Evolutionary conservation across 257 asterid genomes (phyloP).

Genomic region (Cordia subcordata): DNA sequence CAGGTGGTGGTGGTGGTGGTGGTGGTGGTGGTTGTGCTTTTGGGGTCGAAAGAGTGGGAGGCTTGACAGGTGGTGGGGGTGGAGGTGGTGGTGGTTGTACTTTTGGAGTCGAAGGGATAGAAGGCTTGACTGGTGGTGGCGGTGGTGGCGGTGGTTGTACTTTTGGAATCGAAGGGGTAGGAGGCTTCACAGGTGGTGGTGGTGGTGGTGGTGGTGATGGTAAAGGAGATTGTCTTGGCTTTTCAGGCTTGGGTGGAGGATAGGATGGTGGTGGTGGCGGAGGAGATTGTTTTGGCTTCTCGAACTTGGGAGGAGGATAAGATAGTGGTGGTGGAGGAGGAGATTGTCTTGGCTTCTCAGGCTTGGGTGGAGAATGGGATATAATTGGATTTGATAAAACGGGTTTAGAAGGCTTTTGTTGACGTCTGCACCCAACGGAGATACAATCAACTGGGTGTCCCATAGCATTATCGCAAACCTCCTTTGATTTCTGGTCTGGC

Average conservation of each 20-base stretch:
- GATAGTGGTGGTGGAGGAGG: no score
- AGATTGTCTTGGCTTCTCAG: neutral
- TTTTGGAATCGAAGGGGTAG: neutral
- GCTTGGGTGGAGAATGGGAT: neutral
- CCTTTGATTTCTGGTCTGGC: constrained; percentile 36
- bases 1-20: neutral
- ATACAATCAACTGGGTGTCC: constrained; percentile 47
- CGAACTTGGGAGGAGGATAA: neutral
- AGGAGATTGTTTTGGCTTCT: neutral
- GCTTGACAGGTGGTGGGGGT: neutral
- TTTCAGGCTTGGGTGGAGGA: neutral
- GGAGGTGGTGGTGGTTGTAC: constrained; percentile 14
- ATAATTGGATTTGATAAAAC: neutral
- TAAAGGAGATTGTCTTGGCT: no score
- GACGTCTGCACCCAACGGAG: constrained; percentile 30
- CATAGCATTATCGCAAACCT: constrained; percentile 31
- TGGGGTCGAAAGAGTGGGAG: constrained; percentile 11
- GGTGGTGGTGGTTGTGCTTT: constrained; percentile 1
- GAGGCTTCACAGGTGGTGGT: neutral
- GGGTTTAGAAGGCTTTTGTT: neutral
- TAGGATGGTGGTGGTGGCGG: no score
- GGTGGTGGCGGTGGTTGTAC: neutral
- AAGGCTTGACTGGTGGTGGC: neutral
- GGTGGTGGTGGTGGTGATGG: no score
- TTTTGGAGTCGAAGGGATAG: constrained; percentile 2